Evolutionary conservation across 2,329 filamentous ascomycete species (phyloP).

Genomic region (Calonectria pteridis): DNA sequence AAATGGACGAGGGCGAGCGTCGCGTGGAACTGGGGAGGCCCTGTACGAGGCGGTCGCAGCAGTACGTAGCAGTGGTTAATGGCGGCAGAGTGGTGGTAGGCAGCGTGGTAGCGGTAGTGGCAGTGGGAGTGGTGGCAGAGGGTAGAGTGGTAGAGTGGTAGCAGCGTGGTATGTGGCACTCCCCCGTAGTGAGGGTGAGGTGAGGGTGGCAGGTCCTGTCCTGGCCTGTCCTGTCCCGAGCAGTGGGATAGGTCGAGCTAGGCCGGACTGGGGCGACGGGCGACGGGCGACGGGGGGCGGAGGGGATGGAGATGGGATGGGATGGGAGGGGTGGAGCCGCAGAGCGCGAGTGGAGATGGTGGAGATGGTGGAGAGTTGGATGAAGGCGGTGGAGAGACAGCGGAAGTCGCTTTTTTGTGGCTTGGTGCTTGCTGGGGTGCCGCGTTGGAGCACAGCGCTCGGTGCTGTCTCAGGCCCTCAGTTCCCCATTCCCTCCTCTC

Average conservation of each 20-base stretch:
- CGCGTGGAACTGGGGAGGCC: conserved; percentile 23
- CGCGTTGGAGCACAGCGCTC: conserved; percentile 12
- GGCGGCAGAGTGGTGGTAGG: not conserved
- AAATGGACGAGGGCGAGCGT: conserved; percentile 26
- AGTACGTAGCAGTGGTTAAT: conserved; percentile 1
- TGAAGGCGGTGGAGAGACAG: conserved; percentile 26
- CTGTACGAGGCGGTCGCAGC: conserved; percentile 7
- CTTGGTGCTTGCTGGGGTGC: conserved; percentile 11
- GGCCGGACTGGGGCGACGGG: not conserved
- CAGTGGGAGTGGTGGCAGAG: not conserved
- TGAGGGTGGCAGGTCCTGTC: conserved; percentile 1
- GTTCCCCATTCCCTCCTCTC: not conserved
- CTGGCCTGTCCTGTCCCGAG: not conserved
- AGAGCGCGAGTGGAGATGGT: not conserved
- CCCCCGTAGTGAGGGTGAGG: not conserved
- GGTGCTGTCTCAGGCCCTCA: conserved; percentile 15
- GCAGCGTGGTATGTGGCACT: conserved; percentile 1
- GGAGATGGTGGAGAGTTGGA: conserved; percentile 12
- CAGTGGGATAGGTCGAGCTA: not conserved
- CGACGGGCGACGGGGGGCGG: not conserved
- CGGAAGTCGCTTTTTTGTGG: conserved; percentile 24
- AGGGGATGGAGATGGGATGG: conserved; percentile 9
- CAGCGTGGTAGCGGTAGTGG: not conserved
- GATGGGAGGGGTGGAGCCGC: conserved; percentile 12
- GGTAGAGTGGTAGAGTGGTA: not conserved